A percentile compares a stretch with the other conserved stretches of the same genome.
Conservation (phyloP, 2,329 filamentous ascomycete species). For the Pezicula rhizophila region DNA sequence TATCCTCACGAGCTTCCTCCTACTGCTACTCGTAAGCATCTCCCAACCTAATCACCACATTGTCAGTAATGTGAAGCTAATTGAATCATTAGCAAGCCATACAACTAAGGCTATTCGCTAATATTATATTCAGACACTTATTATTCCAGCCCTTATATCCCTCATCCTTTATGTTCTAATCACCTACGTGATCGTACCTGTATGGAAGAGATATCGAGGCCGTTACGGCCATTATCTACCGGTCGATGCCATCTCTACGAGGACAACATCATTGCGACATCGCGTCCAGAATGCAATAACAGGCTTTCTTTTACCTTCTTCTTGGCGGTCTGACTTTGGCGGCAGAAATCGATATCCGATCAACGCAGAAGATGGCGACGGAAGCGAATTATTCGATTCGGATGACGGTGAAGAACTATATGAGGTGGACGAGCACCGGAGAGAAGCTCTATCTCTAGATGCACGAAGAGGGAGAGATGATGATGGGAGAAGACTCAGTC, state of each 20-base stretch:
- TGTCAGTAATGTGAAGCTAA: too few species aligned
- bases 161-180: conserved; percentile 61
- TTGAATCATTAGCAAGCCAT: too few species aligned
- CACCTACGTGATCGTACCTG: conserved; percentile 59
- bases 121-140: conserved; percentile 49
- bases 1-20: too few species aligned
- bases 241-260: conserved; percentile 54
- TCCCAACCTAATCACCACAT: too few species aligned
- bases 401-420: conserved; percentile 67
- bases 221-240: conserved; percentile 72
- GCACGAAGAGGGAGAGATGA: conserved; percentile 30
- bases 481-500: conserved; percentile 60
- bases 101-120: neutral
- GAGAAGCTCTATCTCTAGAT: conserved; percentile 34
- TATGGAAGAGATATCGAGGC: conserved; percentile 63
- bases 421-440: conserved; percentile 43
- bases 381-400: conserved; percentile 48
- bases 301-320: conserved; percentile 37
- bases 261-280: conserved; percentile 48
- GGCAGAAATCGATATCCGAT: conserved; percentile 33
- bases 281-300: conserved; percentile 39
- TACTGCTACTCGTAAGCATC: too few species aligned
- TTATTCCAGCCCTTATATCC: conserved; percentile 66
- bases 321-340: conserved; percentile 40
- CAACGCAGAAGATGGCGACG: conserved; percentile 34